Percentiles rank a stretch among this genome's conserved stretches.
Evolutionary conservation across 1,139 yeast species (phyloP).

Genomic region (Candida glucosophila): DNA sequence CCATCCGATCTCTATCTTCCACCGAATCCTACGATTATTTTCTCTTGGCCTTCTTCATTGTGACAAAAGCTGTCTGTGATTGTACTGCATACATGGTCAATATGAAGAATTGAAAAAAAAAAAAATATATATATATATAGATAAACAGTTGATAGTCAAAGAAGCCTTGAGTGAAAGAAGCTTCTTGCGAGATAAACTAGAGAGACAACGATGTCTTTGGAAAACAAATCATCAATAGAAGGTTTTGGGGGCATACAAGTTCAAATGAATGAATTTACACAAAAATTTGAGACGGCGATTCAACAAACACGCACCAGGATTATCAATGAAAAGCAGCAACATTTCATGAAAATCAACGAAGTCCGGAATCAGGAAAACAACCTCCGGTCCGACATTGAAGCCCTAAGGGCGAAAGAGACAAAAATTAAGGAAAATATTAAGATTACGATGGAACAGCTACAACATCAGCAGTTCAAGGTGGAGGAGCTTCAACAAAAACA

Average conservation of each 20-base stretch:
- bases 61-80: no score
- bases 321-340: conserved; percentile 20
- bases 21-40: no score
- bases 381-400: conserved; percentile 16
- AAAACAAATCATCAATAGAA: conserved; percentile 9
- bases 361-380: conserved; percentile 18
- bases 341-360: conserved; percentile 19
- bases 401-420: conserved; percentile 11
- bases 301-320: conserved; percentile 18
- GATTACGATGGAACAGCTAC: conserved; percentile 11
- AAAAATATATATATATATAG: no score
- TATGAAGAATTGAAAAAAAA: no score
- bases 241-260: conserved; percentile 18
- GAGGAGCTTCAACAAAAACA: conserved; percentile 15
- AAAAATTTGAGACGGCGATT: conserved; percentile 16
- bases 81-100: no score
- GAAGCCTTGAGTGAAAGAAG: no score
- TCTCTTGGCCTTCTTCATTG: no score
- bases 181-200: no score
- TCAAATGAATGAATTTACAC: conserved; percentile 23
- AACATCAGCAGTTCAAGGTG: conserved; percentile 19
- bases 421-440: conserved; percentile 14
- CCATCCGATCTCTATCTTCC: no score
- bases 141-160: no score
- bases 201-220: no score